Base-by-base conservation (phyloP, 495 filamentous ascomycete species). In the Patellaria atrata region DNA sequence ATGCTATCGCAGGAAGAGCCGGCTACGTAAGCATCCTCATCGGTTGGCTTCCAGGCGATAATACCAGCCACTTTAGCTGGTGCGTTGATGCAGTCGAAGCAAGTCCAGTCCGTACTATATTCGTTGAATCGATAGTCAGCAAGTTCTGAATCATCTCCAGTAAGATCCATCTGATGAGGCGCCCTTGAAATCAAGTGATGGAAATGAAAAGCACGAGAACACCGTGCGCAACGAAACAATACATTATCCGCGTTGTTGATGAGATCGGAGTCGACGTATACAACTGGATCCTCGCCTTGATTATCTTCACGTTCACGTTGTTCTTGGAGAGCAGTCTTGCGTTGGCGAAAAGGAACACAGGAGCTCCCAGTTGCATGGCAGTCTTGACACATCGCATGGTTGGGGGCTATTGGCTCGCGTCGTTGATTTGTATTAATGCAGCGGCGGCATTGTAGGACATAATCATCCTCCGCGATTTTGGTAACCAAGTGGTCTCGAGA, bases 401-500 rank as follows among this genome's bases (percentile, higher is more conserved):
- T 63, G 0, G 91, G 86, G 3, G 69, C 70, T 3, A 63, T 62
- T 1, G 50, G 40, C 44, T 94, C 81, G 45, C 81, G 87, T 32
- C 68, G 68, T 33, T 63, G 61, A 22, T 72, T 56, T 12, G 60
- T 48, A 15, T 78, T 73, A 27, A 94, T 61, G 48, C 91, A 99
- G 26, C 76, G 79, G 37, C 72, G 74, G 54, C 91, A 99, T 52
- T 99, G 91, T 22, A 96, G 59, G 24, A 96, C 75, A 45, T 89
- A 94, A 11, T 78, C 61, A 10, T 76, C 73, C 3, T 73, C 60
- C 3, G 59, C 71, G 30, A 94, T 61, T 53, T 94, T 96, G n/a
- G 89, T 94, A 16, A 91, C 82, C n/a, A 87, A 62, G 56, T 96
- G 89, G 4, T 94, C 83, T 27, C 91, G 68, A 8, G 44, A 53